Base-by-base conservation (phyloP, 441 rosid species). In the Arabidopsis lyrata region DNA sequence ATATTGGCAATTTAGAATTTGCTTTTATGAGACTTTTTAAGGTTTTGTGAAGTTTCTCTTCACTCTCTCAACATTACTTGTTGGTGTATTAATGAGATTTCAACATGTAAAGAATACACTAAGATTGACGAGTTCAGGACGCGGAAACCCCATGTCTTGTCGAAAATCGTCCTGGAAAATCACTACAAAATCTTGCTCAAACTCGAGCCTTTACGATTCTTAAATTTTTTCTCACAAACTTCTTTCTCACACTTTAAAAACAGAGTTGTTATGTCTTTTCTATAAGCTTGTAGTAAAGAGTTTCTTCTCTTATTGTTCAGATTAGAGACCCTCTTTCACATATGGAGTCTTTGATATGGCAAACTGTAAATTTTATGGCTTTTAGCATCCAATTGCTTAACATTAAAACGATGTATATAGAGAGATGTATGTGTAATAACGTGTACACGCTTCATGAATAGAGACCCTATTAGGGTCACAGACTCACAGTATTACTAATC, bases 381-480 rank as follows among this genome's bases (percentile, higher is more conserved):
- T 57, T 16, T 15, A 2, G 5, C 63, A 57, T 27, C 14, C 62
- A 34, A 57, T 57, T 57, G n/a, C 27, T 57, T 57, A 9, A 57
- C 34, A 16, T 5, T 10, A 13, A 57, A 57, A 35, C 44, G 16
- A 35, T 15, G 20, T 45, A 2, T 6, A 47, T 8, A 48, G 2
- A 47, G 22, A 45, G 15, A 56, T 32, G 41, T 29, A 1, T 52
- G 2, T 57, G 48, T 14, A 31, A 58, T 35, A 35, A 10, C 36
- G 45, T 61, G 20, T 63, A 59, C 32, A 59, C 1, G 11, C 6
- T 36, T 38, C 16, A 59, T 59, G 64, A 63, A 29, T 44, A 44
- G 3, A 42, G 14, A 49, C 2, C 27, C 8, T 5, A 2, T 54
- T 9, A 38, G 52, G 39, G 16, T 15, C 39, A 24, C 29, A 41